Evolutionary conservation across 371 early-diverging fungal genomes (phyloP).

Genomic region (Enterospora canceri): DNA sequence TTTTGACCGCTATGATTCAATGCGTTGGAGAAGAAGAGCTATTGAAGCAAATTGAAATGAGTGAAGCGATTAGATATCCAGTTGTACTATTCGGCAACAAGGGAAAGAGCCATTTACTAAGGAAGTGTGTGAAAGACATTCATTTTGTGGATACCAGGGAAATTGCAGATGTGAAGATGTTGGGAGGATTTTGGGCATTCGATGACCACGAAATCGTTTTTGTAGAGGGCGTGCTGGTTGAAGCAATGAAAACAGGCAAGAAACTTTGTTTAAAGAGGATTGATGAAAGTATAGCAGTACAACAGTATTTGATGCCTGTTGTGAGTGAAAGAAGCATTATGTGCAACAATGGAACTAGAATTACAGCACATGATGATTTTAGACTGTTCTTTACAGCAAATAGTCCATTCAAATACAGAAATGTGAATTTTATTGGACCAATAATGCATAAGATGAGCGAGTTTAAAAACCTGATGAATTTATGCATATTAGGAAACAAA

Average conservation of each 20-base stretch:
- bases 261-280: slow-evolving; percentile 93
- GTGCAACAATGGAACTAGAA: slow-evolving; percentile 5
- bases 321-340: slow-evolving; percentile 20
- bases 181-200: slow-evolving; percentile 38
- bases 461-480: not conserved
- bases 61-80: slow-evolving; percentile 7
- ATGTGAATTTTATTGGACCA: slow-evolving; percentile 33
- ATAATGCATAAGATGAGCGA: slow-evolving; percentile 3
- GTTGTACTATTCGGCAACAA: slow-evolving; percentile 21
- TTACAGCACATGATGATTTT: slow-evolving; percentile 23
- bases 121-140: not conserved
- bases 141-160: slow-evolving; percentile 29
- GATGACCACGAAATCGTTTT: slow-evolving; percentile 70
- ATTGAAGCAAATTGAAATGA: not conserved
- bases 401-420: slow-evolving; percentile 6
- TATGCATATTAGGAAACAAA: too few species aligned
- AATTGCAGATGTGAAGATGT: slow-evolving; percentile 32
- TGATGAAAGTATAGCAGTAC: slow-evolving; percentile 60
- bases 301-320: slow-evolving; percentile 25
- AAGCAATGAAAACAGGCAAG: slow-evolving; percentile 74
- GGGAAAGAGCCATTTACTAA: slow-evolving; percentile 20
- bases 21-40: too few species aligned
- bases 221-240: slow-evolving; percentile 75
- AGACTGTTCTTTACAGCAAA: slow-evolving; percentile 32
- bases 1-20: too few species aligned